phyloP scores from a whole-genome alignment of 257 asterid genomes.

The Osmanthus fragrans region DNA sequence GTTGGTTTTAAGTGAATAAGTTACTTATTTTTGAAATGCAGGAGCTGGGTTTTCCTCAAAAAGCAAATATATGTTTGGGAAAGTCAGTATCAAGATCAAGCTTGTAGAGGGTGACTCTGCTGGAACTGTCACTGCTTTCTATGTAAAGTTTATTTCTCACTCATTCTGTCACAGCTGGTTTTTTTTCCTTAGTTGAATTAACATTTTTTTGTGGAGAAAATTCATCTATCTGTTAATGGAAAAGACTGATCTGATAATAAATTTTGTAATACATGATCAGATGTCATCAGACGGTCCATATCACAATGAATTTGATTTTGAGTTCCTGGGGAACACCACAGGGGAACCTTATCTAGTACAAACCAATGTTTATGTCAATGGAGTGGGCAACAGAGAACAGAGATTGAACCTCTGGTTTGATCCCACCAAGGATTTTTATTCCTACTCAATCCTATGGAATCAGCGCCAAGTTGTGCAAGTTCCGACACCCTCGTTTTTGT shows the following conservation, averaged over 20 bases:
- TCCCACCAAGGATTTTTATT: constrained; percentile 74
- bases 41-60: constrained; percentile 93
- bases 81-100: constrained; percentile 77
- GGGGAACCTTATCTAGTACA: constrained; percentile 89
- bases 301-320: constrained; percentile 88
- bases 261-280: constrained; percentile 30
- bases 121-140: constrained; percentile 93
- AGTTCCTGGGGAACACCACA: constrained; percentile 76
- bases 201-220: too few species aligned
- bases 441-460: constrained; percentile 73
- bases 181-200: too few species aligned
- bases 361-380: constrained; percentile 80
- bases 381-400: constrained; percentile 87
- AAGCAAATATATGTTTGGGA: constrained; percentile 84
- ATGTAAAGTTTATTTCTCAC: constrained; percentile 31
- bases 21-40: constrained; percentile 17
- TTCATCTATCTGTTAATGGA: constrained; percentile 12
- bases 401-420: constrained; percentile 89
- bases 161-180: neutral
- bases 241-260: neutral
- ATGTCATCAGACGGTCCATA: constrained; percentile 87
- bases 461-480: constrained; percentile 84
- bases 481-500: too few species aligned
- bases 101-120: constrained; percentile 96
- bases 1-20: neutral